phyloP scores from a whole-genome alignment of 371 early-diverging fungal genomes.

The Paraphysoderma sedebokerense region DNA sequence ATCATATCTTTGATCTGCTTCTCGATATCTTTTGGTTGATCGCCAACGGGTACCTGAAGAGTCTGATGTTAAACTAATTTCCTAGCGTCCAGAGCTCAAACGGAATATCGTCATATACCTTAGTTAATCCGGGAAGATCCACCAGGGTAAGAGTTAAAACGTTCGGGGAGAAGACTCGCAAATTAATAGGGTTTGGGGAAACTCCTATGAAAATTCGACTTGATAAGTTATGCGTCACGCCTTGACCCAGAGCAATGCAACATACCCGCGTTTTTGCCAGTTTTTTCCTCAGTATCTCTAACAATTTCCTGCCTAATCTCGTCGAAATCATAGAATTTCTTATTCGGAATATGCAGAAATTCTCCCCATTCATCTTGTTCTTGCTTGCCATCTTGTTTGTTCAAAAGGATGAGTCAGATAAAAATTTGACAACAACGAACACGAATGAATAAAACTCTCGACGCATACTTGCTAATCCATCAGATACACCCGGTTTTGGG shows the following conservation, averaged over 20 bases:
- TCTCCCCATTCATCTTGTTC: constrained; percentile 90
- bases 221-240: not conserved
- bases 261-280: constrained; percentile 70
- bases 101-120: constrained; percentile 20
- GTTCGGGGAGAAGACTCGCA: constrained; percentile 86
- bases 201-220: constrained; percentile 30
- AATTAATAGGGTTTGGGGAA: constrained; percentile 86
- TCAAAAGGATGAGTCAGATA: not conserved
- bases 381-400: constrained; percentile 19
- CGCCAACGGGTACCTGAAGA: constrained; percentile 77
- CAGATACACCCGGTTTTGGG: constrained; percentile 11
- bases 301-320: constrained; percentile 89
- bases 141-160: constrained; percentile 94
- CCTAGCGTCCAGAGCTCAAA: not conserved
- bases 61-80: constrained; percentile 4
- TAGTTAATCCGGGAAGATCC: constrained; percentile 96
- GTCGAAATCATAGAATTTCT: constrained; percentile 80
- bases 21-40: constrained; percentile 98
- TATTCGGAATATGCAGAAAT: constrained; percentile 84
- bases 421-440: not conserved
- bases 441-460: not conserved
- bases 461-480: constrained; percentile 1
- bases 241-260: not conserved
- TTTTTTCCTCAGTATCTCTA: constrained; percentile 79
- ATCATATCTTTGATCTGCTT: constrained; percentile 94